Base-by-base conservation (phyloP, 2,329 filamentous ascomycete species). In the Phaeosphaeriaceae sp. region DNA sequence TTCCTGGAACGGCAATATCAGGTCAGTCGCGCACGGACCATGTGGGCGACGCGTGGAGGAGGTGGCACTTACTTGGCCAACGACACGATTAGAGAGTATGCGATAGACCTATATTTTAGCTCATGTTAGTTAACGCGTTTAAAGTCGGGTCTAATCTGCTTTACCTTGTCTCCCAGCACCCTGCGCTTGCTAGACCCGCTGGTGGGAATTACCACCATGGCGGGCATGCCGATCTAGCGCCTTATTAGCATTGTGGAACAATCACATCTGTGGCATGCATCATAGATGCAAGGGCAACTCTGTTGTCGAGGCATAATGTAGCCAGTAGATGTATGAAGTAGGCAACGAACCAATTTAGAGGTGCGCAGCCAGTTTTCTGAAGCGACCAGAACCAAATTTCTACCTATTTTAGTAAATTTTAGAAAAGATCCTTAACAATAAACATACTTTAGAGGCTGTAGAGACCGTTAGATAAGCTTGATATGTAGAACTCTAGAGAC, bases 161-260 rank as follows among this genome's bases (percentile, higher is more conserved):
- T 62, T 59, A 76, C 74, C 57, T 69, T 61, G 27, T 71, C 62
- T 2, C 70, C 51, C 0, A 58, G 56, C 1, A 77, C 65, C 5
- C 69, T 66, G 6, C 63, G 67, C 46, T 58, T 63, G 13, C 48
- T 45, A 21, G 54, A 61, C 47, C 62, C 63, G 46, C 56, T 62
- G 10, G 60, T 62, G 3, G 69, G 67, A n/a, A 75, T 67, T 0
- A 73, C 61, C 10, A 76, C 72, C 62, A 61, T 72, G 1, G 66
- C 33, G 1, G 68, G 68, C 72, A 75, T 76, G 13, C 27, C 56
- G n/a, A 22, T 9, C 2, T 46, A 52, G 51, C 49, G 36, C 42
- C 17, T 54, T 53, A 51, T 69, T 63, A 67, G 55, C 46, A 19
- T 45, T 31, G 15, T 41, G 19, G 25, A 7, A 31, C 25, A 6